Conservation (phyloP, 2,329 filamentous ascomycete genomes). For the Colletotrichum eremochloae region DNA sequence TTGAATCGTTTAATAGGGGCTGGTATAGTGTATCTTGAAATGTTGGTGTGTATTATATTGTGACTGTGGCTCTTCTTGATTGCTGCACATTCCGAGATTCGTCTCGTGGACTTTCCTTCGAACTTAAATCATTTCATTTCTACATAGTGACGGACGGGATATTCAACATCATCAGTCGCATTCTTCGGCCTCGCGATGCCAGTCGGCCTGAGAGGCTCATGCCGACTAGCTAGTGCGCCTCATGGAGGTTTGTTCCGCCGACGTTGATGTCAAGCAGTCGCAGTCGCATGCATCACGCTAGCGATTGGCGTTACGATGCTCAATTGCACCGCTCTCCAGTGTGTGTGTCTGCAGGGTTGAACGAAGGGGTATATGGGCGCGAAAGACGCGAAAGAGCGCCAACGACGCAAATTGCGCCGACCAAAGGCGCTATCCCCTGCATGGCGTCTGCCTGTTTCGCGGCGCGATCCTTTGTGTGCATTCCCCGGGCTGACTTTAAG, state of each 20-base stretch:
- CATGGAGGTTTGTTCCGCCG: constrained; percentile 1
- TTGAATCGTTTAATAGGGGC: not conserved
- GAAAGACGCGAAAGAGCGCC: not conserved
- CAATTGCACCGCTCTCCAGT: constrained; percentile 1
- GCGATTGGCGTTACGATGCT: not conserved
- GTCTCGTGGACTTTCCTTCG: not conserved
- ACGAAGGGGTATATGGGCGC: not conserved
- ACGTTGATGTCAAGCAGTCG: not conserved
- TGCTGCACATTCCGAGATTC: not conserved
- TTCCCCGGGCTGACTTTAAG: constrained; percentile 9
- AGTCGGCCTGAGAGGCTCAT: not conserved
- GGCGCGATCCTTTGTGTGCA: not conserved
- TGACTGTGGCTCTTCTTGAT: not conserved
- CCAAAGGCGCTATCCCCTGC: not conserved
- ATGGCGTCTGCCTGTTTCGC: not conserved
- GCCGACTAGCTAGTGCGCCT: not conserved
- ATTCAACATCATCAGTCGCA: not conserved
- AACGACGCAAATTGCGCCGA: not conserved
- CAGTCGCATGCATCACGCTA: not conserved
- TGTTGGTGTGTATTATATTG: not conserved
- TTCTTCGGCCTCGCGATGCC: not conserved
- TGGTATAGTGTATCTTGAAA: no score
- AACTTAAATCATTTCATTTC: not conserved
- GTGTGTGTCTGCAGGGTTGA: no score
- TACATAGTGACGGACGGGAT: no score